Evolutionary conservation across 2,329 filamentous ascomycete genomes (phyloP), one percentile per base, ranked within the genome.

Genomic region (Eutypa lata): DNA sequence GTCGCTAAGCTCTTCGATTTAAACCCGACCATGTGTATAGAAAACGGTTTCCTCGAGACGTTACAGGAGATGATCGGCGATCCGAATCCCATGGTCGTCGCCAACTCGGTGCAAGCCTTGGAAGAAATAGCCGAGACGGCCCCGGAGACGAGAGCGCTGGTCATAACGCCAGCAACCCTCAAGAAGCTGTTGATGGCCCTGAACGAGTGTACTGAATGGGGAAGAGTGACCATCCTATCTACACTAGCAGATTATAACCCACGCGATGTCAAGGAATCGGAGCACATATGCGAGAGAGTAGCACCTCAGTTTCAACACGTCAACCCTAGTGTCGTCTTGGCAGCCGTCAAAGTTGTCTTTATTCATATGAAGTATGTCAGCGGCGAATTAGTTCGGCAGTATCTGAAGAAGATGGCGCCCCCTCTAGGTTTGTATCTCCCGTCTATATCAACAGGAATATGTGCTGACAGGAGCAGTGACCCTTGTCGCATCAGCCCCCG

Each of bases 131-230:
- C 81, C 62, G 92, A 99, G 69, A 85, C 90, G 0, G 89, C 92
- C 1, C 94, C 94, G 11, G 93, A 97, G 70, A 97, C 92, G 1
- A 86, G 85, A 57, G 94, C 93, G 4, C 78, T 99, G 51, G 79
- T 90, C 47, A 88, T 99, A 56, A 95, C 89, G 1, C 81, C 90
- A 2, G 80, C 85, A 54, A 93, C 87, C 3, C 76, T 99, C 58
- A 97, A 97, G 78, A 99, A 97, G 76, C 84, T 99, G 73, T 78
- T 99, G 46, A 90, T 97, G 84, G 94, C 94, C 0, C 76, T 99
- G 62, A 97, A 96, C 66, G 94, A 99, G 71, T 99, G 94, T 69
- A 99, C 94, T 0, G 94, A 99, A 76, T 99, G 94, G 94, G 94
- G 94, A 16, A 80, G 94, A 61, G 92, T 99, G 31, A 97, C 92